Evolutionary conservation across 352 stramenopile genomes (phyloP).

Genomic region (Phytopythium cucurbitacearum): DNA sequence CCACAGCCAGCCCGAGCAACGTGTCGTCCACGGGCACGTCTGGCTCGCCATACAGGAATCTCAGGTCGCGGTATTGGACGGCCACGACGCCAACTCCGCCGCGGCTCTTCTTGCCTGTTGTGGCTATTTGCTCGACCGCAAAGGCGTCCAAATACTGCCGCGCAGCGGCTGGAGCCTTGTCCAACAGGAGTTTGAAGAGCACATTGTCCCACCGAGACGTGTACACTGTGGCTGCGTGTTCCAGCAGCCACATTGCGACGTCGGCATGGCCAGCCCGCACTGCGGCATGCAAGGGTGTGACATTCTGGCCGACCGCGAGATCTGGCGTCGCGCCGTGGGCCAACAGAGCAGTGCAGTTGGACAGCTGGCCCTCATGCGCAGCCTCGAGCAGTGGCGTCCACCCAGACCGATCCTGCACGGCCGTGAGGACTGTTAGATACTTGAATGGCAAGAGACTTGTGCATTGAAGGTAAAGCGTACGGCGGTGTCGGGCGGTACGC

Average conservation of each 20-base stretch:
- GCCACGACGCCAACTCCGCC: constrained; percentile 34
- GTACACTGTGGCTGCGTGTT: constrained; percentile 18
- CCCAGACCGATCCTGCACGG: constrained; percentile 27
- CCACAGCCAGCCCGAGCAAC: constrained; percentile 35
- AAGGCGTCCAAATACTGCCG: constrained; percentile 51
- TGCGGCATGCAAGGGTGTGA: constrained; percentile 38
- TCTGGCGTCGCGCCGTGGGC: constrained; percentile 36
- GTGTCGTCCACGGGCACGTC: constrained; percentile 41
- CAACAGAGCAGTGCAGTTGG: constrained; percentile 40
- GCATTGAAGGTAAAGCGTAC: constrained; percentile 7
- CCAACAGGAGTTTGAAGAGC: constrained; percentile 53
- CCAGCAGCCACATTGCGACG: constrained; percentile 16
- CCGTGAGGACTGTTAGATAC: background rate
- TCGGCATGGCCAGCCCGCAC: constrained; percentile 9
- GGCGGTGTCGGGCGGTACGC: constrained; percentile 26
- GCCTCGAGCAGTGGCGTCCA: constrained; percentile 65
- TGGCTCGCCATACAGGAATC: constrained; percentile 44
- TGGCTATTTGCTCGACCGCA: constrained; percentile 30
- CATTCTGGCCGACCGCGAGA: constrained; percentile 16
- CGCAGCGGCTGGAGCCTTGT: constrained; percentile 38
- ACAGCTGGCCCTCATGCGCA: constrained; percentile 50
- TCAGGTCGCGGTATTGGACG: constrained; percentile 46
- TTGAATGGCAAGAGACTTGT: background rate
- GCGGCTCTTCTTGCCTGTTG: constrained; percentile 6
- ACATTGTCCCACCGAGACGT: constrained; percentile 24